Evolutionary conservation across 495 filamentous ascomycete genomes (phyloP).

Genomic region (Penicillium bovifimosum): DNA sequence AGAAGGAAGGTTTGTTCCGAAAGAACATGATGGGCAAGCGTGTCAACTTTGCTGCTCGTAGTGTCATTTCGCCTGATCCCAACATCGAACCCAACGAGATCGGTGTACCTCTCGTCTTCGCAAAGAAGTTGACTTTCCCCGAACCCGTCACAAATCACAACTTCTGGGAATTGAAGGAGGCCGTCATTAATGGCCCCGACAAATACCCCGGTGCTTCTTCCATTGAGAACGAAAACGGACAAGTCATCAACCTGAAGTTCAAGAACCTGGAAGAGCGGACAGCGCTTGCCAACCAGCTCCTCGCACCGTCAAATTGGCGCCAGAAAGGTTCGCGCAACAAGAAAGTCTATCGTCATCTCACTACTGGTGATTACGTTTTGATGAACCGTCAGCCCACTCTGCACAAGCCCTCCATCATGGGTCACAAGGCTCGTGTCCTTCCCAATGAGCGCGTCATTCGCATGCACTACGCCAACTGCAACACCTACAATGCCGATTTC

Average conservation of each 20-base stretch:
- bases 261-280: slow-evolving; percentile 82
- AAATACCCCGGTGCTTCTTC: slow-evolving; percentile 92
- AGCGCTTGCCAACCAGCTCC: slow-evolving; percentile 82
- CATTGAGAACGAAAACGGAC: slow-evolving; percentile 92
- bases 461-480: slow-evolving; percentile 99
- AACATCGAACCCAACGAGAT: slow-evolving; percentile 99
- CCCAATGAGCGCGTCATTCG: slow-evolving; percentile 94
- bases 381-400: slow-evolving; percentile 99
- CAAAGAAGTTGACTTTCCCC: slow-evolving; percentile 91
- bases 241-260: slow-evolving; percentile 78
- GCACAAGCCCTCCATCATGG: slow-evolving; percentile 99
- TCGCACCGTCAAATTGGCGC: slow-evolving; percentile 76
- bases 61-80: slow-evolving; percentile 96
- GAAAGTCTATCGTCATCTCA: slow-evolving; percentile 94
- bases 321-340: slow-evolving; percentile 79
- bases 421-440: slow-evolving; percentile 85
- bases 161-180: slow-evolving; percentile 88
- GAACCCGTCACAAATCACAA: slow-evolving; percentile 97
- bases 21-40: slow-evolving; percentile 99
- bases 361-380: slow-evolving; percentile 91
- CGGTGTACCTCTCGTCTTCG: slow-evolving; percentile 94
- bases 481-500: slow-evolving; percentile 99
- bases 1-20: slow-evolving; percentile 96
- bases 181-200: slow-evolving; percentile 90
- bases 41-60: slow-evolving; percentile 96